These are phyloP conservation scores for Geranium brycei DNA, from an alignment of 345 rosid genomes.

Conservation along the genomic window DNA sequence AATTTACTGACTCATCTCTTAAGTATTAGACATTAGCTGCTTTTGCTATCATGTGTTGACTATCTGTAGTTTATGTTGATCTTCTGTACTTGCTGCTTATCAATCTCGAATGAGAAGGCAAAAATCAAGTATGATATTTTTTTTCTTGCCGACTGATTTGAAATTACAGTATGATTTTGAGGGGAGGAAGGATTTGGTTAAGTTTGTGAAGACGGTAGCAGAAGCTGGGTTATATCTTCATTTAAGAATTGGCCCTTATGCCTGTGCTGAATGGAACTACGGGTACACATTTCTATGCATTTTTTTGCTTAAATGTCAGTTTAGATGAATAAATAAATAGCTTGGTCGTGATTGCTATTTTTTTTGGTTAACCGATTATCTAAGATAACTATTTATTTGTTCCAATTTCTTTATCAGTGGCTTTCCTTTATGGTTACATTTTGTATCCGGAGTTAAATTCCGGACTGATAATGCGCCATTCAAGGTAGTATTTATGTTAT, in stretches of 20 bases:
- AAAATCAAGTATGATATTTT: not conserved
- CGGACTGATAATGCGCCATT: conserved; percentile 84
- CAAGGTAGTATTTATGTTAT: conserved; percentile 34
- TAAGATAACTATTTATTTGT: not conserved
- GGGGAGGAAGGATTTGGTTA: conserved; percentile 78
- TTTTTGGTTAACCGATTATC: not conserved
- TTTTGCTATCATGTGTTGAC: not conserved
- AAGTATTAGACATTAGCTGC: not conserved
- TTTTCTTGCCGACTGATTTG: not conserved
- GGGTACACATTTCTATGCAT: conserved; percentile 32
- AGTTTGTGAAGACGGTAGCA: conserved; percentile 67
- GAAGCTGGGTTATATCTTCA: conserved; percentile 82
- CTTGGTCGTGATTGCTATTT: not conserved
- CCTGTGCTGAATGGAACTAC: conserved; percentile 96
- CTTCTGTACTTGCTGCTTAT: not conserved
- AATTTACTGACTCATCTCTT: no score
- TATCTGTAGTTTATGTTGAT: not conserved
- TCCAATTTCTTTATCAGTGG: conserved; percentile 35
- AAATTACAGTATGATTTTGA: conserved; percentile 61
- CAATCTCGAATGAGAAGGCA: not conserved
- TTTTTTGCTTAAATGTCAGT: no score
- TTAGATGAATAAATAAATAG: no score
- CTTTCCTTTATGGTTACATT: conserved; percentile 91
- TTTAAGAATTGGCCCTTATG: conserved; percentile 93
- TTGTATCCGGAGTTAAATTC: conserved; percentile 63